Evolutionary conservation across 139 green algal genomes (phyloP).

Genomic region (Chlorella vulgaris): DNA sequence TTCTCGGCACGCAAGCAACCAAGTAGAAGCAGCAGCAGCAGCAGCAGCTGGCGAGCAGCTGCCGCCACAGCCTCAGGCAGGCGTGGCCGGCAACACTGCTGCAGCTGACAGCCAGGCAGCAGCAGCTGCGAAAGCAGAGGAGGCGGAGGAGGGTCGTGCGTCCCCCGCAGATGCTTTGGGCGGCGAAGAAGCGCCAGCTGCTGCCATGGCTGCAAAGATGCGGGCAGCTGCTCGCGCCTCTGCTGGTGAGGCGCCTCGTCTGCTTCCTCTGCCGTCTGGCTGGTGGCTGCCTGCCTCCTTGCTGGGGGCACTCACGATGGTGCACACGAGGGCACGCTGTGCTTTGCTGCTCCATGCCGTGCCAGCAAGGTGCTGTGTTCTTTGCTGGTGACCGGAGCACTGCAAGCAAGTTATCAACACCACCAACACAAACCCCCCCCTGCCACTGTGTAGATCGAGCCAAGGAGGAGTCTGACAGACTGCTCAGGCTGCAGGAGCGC

Average conservation of each 20-base stretch:
- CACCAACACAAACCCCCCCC: no score
- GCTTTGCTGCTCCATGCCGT: no score
- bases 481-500: background rate
- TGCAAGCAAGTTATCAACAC: no score
- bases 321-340: no score
- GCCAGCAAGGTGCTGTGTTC: no score
- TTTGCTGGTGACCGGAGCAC: no score
- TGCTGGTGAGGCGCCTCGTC: background rate
- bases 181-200: background rate
- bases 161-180: background rate
- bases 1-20: no score
- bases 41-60: background rate
- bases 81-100: background rate
- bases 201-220: slow-evolving; percentile 41
- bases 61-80: background rate
- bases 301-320: background rate
- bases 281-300: background rate
- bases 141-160: no score
- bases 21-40: background rate
- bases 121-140: background rate
- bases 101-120: background rate
- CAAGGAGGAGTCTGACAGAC: background rate
- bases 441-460: background rate
- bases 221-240: background rate
- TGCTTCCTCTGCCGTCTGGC: background rate